Evolutionary conservation across 768 basidiomycete genomes (phyloP), one percentile per base, ranked within the genome.

Genomic region (Suillus paluster): DNA sequence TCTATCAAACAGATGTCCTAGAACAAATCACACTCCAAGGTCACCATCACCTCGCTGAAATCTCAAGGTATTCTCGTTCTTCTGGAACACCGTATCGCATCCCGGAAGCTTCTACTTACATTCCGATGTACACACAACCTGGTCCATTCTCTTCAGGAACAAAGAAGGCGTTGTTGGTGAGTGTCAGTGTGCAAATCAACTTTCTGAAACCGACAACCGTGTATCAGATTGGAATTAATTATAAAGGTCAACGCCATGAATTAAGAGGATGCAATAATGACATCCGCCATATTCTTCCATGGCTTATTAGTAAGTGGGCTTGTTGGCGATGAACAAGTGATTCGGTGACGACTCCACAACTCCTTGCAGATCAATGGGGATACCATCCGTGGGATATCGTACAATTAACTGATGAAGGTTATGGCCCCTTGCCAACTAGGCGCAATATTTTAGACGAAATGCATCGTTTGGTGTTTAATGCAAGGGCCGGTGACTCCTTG

Each of bases 221-320:
- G 34, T 25, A 25, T 25, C 25, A 55, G 53, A 55, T 55, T 17
- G 53, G 53, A 25, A 55, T 55, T 4, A 55, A 55, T 39, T 55
- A 55, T 10, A 38, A 19, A 55, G 53, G 53, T 2, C 53, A 55
- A 39, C 53, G 9, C 17, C 23, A 7, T 38, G 53, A 55, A 39
- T n/a, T 55, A 3, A 38, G 15, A 39, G 53, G 53, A 11, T 55
- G 53, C 36, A 38, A 55, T 25, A 55, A 55, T 2, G 53, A 55
- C 23, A 55, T 55, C 2, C 36, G 14, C 38, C 17, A 55, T 55
- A 25, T 55, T 23, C 39, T 25, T 2, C 53, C 21, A 39, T 38
- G 36, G 21, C 53, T 55, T 39, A 25, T 55, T 25, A 39, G 53
- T 55, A 55, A 34, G 53, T 55, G 23, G 15, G 8, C 21, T 11